phyloP scores from a whole-genome alignment of 2,329 filamentous ascomycete genomes.

The Fusarium decemcellulare region DNA sequence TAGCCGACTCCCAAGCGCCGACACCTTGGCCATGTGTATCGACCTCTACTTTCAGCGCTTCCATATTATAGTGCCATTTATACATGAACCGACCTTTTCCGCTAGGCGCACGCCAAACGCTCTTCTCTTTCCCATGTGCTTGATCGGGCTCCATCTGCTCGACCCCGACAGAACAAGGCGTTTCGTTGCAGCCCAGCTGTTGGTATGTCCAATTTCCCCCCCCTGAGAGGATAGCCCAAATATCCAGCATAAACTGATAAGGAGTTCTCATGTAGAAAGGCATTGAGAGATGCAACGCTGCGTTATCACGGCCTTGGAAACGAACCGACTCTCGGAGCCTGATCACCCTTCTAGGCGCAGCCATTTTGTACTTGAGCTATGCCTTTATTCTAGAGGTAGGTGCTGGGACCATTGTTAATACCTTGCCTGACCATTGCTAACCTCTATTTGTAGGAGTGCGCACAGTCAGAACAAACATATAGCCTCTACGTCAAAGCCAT shows the following conservation, averaged over 20 bases:
- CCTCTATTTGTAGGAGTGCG: neutral
- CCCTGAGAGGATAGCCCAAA: neutral
- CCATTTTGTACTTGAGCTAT: neutral
- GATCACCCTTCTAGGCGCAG: neutral
- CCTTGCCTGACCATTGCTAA: neutral
- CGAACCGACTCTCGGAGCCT: neutral
- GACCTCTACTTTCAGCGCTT: constrained; percentile 14
- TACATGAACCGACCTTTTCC: constrained; percentile 17
- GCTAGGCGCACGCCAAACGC: constrained; percentile 7
- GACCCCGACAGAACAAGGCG: constrained; percentile 2
- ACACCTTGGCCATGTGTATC: neutral
- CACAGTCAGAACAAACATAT: neutral
- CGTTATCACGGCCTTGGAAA: neutral
- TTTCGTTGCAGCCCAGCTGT: neutral
- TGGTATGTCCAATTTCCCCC: neutral
- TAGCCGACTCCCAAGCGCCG: neutral
- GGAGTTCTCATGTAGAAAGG: neutral
- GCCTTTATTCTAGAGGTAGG: neutral
- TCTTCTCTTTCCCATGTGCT: constrained; percentile 3
- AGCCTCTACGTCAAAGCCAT: neutral
- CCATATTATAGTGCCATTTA: constrained; percentile 9
- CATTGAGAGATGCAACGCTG: neutral
- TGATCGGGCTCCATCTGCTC: neutral
- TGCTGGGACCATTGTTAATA: neutral
- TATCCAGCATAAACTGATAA: neutral